phyloP scores from a whole-genome alignment of 2,329 filamentous ascomycete genomes.

The Paraphoma chrysanthemicola region DNA sequence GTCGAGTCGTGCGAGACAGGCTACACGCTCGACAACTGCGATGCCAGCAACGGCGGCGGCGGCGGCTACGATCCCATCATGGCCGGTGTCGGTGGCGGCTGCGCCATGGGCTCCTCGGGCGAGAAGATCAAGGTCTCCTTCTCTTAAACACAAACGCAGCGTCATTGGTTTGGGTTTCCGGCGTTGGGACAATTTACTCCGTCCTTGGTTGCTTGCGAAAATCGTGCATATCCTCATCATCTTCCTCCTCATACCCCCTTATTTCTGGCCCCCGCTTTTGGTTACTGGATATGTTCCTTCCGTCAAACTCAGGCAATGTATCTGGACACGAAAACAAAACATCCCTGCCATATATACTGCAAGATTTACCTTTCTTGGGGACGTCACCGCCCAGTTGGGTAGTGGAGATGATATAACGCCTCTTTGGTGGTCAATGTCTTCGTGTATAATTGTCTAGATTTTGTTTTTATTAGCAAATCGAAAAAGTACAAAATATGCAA shows the following conservation, averaged over 20 bases:
- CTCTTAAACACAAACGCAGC: slow-evolving; percentile 18
- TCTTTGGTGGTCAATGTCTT: slow-evolving; percentile 27
- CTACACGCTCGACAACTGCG: slow-evolving; percentile 51
- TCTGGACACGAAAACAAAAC: no score
- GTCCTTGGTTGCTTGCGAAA: slow-evolving; percentile 11
- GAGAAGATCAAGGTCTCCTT: slow-evolving; percentile 40
- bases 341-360: no score
- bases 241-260: slow-evolving; percentile 24
- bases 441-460: slow-evolving; percentile 36
- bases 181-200: slow-evolving; percentile 11
- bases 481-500: slow-evolving; percentile 15
- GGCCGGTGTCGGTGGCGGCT: slow-evolving; percentile 39
- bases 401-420: slow-evolving; percentile 3
- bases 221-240: slow-evolving; percentile 24
- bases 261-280: no score
- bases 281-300: slow-evolving; percentile 24
- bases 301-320: slow-evolving; percentile 14
- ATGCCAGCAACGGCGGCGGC: slow-evolving; percentile 28
- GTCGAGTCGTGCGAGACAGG: slow-evolving; percentile 44
- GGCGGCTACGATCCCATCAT: slow-evolving; percentile 38
- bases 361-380: no score
- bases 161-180: slow-evolving; percentile 8
- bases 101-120: slow-evolving; percentile 32
- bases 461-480: slow-evolving; percentile 13
- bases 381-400: no score